Percentiles rank a stretch among this genome's conserved stretches.
Evolutionary conservation across 768 basidiomycete species (phyloP).

Genomic region (Lentinula sp.): DNA sequence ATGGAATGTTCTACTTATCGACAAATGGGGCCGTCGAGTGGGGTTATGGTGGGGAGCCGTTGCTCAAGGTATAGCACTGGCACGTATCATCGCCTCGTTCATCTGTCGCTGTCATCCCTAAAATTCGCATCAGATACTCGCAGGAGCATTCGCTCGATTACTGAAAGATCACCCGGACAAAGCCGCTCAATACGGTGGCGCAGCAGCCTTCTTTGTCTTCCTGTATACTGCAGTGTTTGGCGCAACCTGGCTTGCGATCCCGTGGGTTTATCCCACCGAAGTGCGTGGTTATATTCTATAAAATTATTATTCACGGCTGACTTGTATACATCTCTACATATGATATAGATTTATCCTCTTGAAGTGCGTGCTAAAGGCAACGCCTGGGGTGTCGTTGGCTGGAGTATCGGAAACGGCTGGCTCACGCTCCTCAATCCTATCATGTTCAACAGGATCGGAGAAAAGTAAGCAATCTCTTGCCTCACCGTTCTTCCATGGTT

Average conservation of each 20-base stretch:
- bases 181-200: constrained; percentile 31
- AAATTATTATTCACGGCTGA: too few relatives aligned
- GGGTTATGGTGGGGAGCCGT: constrained; percentile 41
- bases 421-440: constrained; percentile 37
- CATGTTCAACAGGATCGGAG: constrained; percentile 34
- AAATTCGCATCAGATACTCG: constrained; percentile 23
- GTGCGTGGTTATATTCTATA: constrained; percentile 6
- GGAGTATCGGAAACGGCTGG: constrained; percentile 38
- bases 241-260: constrained; percentile 41
- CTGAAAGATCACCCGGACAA: constrained; percentile 34
- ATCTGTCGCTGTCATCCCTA: not conserved
- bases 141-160: constrained; percentile 33
- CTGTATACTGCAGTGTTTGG: constrained; percentile 36
- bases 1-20: constrained; percentile 34
- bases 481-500: not conserved
- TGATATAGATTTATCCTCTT: constrained; percentile 36
- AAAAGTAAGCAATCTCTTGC: constrained; percentile 17
- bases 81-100: constrained; percentile 4
- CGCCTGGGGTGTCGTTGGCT: constrained; percentile 40
- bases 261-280: constrained; percentile 28
- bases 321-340: not conserved
- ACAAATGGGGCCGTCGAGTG: constrained; percentile 35
- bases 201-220: constrained; percentile 38
- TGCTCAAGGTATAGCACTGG: constrained; percentile 28
- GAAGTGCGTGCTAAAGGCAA: constrained; percentile 39